Percentiles rank a stretch among this genome's conserved stretches.
Conservation (phyloP, 257 asterid species). For the Solanum infundibuliforme region DNA sequence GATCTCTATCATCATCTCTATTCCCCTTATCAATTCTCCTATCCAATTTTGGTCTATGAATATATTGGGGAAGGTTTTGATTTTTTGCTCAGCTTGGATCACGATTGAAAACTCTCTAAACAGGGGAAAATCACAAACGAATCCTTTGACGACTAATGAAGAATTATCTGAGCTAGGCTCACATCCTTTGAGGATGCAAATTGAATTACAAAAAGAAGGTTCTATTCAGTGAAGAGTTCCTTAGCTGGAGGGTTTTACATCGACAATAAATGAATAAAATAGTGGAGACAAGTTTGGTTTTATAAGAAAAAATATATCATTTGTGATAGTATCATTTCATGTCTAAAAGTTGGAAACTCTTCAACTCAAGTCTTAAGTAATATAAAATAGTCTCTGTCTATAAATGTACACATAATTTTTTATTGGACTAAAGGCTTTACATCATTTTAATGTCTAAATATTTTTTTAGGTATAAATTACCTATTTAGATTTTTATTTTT, state of each 20-base stretch:
- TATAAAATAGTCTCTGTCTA: too few relatives aligned
- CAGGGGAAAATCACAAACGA: neutral
- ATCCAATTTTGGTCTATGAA: neutral
- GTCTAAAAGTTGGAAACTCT: neutral
- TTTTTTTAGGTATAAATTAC: neutral
- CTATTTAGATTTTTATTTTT: too few relatives aligned
- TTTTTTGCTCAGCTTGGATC: neutral
- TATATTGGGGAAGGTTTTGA: neutral
- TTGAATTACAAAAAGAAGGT: neutral
- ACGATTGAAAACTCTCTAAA: neutral
- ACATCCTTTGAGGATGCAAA: neutral
- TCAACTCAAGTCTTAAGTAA: neutral
- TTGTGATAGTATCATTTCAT: neutral
- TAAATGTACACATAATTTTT: too few relatives aligned
- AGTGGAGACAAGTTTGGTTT: neutral
- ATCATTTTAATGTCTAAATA: neutral
- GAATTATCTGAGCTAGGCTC: neutral
- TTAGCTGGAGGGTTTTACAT: neutral
- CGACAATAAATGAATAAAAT: neutral
- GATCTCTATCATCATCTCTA: neutral
- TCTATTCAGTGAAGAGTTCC: neutral
- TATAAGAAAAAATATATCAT: neutral
- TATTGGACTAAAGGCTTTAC: neutral
- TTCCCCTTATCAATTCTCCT: neutral
- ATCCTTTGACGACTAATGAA: neutral